Evolutionary conservation across 495 filamentous ascomycete species (phyloP).

Genomic region (Tuber indicum): DNA sequence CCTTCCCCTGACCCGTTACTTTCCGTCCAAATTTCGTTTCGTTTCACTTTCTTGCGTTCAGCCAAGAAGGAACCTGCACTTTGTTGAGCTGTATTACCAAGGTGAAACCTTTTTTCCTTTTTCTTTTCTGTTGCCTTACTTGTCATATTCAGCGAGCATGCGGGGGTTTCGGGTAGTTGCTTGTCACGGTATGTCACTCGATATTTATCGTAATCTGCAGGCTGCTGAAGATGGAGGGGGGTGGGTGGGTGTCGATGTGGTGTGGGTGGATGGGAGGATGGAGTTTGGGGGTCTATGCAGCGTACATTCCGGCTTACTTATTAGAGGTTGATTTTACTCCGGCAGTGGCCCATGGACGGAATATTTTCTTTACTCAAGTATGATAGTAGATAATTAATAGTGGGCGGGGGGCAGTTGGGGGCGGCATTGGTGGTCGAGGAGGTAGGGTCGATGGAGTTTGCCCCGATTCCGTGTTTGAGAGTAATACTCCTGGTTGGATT

Average conservation of each 20-base stretch:
- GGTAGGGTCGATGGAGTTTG: neutral
- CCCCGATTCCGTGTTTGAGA: neutral
- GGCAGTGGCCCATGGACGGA: neutral
- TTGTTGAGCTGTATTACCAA: neutral
- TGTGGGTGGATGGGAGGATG: constrained; percentile 1
- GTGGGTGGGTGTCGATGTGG: neutral
- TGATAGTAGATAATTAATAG: neutral
- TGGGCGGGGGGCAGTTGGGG: neutral
- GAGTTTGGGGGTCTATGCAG: neutral
- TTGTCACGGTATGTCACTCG: constrained; percentile 4
- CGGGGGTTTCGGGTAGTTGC: neutral
- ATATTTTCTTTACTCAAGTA: neutral
- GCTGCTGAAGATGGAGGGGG: neutral
- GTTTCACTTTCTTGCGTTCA: neutral
- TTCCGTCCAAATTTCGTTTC: constrained; percentile 1
- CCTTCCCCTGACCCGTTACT: neutral
- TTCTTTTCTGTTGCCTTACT: neutral
- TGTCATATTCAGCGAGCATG: neutral
- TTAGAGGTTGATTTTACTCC: neutral
- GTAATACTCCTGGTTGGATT: neutral
- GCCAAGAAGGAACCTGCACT: constrained; percentile 1
- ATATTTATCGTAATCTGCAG: neutral
- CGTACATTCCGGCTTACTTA: neutral
- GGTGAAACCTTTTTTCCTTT: constrained; percentile 1
- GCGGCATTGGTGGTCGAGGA: neutral